A percentile compares a stretch with the other conserved stretches of the same genome.
These are phyloP conservation scores for Candida sanyiensis DNA, from an alignment of 805 yeast species.

Conservation along the genomic window DNA sequence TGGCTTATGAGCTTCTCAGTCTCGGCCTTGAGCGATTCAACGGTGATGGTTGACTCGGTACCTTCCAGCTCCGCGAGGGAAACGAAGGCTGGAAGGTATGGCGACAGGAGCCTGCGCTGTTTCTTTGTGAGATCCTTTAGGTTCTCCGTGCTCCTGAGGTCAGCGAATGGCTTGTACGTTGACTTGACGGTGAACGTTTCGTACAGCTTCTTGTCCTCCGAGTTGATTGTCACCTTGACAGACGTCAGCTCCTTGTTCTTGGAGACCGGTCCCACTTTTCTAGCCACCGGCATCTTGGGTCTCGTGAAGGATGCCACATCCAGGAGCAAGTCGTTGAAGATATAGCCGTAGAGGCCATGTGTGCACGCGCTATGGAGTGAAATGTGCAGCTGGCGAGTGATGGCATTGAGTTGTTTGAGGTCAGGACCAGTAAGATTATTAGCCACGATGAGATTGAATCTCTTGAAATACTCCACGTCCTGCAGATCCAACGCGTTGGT, in stretches of 20 bases:
- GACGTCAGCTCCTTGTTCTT: conserved; percentile 37
- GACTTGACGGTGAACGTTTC: conserved; percentile 37
- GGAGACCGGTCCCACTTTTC: conserved; percentile 45
- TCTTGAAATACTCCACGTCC: conserved; percentile 35
- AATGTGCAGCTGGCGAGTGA: conserved; percentile 49
- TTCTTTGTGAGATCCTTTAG: conserved; percentile 27
- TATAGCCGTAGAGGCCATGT: conserved; percentile 79
- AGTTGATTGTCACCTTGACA: conserved; percentile 30
- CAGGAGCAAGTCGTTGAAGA: conserved; percentile 69
- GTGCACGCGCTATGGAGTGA: conserved; percentile 66
- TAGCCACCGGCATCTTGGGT: conserved; percentile 42
- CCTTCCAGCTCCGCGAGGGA: conserved; percentile 47
- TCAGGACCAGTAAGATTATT: conserved; percentile 51
- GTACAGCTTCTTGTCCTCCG: conserved; percentile 29
- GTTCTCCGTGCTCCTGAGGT: conserved; percentile 27
- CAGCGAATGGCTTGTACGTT: conserved; percentile 32
- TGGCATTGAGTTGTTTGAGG: conserved; percentile 43
- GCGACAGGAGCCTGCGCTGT: conserved; percentile 45
- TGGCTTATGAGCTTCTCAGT: conserved; percentile 30
- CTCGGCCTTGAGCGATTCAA: conserved; percentile 26
- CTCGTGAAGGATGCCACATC: conserved; percentile 53
- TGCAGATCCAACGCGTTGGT: conserved; percentile 22
- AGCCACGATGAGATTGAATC: conserved; percentile 68
- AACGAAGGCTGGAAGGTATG: conserved; percentile 52
- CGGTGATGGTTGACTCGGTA: conserved; percentile 20